Evolutionary conservation across 169 alveolate genomes (phyloP).

Genomic region (Babesia bigemina): DNA sequence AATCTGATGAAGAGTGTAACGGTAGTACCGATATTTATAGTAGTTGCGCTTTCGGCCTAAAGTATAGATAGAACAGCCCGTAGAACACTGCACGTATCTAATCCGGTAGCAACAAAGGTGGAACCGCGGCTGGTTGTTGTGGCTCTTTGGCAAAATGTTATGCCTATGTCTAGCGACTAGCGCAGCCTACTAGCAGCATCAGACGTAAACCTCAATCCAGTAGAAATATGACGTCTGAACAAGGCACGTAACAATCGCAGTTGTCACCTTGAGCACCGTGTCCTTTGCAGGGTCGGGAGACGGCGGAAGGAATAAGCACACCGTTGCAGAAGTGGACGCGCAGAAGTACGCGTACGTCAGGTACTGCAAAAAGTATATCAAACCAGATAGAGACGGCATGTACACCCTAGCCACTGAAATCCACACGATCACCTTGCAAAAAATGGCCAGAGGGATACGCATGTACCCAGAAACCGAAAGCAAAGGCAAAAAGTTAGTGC

Average conservation of each 20-base stretch:
- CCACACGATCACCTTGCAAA: constrained; percentile 23
- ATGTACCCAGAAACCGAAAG: constrained; percentile 45
- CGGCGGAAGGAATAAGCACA: constrained; percentile 12
- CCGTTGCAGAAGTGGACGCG: constrained; percentile 17
- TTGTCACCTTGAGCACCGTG: neutral
- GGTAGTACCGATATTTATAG: no score
- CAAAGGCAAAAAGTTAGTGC: constrained; percentile 1
- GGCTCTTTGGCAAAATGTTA: no score
- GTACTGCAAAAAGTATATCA: neutral
- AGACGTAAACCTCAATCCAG: constrained; percentile 16
- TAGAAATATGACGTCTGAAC: constrained; percentile 13
- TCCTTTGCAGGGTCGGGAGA: constrained; percentile 4
- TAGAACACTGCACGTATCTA: no score
- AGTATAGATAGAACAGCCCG: no score
- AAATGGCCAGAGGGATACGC: constrained; percentile 46
- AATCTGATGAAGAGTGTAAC: no score
- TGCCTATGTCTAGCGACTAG: no score
- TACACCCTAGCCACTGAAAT: neutral
- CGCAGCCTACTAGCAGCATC: neutral
- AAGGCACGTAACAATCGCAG: constrained; percentile 6
- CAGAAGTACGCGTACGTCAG: constrained; percentile 12
- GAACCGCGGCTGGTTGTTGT: no score
- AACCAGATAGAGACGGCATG: neutral
- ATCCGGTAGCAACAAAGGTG: no score
- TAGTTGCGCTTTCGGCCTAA: no score